These are phyloP conservation scores for Cercospora nicotianae DNA, from an alignment of 2,329 filamentous ascomycete genomes.

Conservation along the genomic window DNA sequence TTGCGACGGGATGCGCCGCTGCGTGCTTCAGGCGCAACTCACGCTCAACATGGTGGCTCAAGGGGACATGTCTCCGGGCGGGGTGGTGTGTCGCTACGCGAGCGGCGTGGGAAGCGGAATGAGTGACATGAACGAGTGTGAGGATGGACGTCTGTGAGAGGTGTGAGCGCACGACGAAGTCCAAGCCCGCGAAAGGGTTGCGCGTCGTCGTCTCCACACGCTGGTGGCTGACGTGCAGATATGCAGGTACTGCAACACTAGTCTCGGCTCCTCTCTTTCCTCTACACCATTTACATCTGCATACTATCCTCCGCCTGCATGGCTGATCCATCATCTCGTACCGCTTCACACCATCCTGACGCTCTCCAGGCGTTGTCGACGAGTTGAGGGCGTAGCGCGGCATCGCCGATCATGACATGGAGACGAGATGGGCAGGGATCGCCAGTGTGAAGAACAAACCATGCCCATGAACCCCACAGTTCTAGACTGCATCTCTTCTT, in stretches of 20 bases:
- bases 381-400: neutral
- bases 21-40: neutral
- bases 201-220: slow-evolving; percentile 10
- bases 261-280: neutral
- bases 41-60: neutral
- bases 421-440: neutral
- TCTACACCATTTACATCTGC: neutral
- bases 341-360: neutral
- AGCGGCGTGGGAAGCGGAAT: neutral
- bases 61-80: neutral
- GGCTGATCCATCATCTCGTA: neutral
- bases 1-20: neutral
- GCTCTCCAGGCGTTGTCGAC: neutral
- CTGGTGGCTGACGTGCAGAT: neutral
- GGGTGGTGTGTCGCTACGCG: neutral
- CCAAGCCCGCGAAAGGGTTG: neutral
- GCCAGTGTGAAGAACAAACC: no score
- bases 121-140: slow-evolving; percentile 6
- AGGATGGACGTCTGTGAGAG: neutral
- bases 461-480: neutral
- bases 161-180: neutral
- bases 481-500: neutral
- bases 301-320: neutral
- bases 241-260: neutral
- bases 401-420: neutral